Conservation (phyloP, 2,329 filamentous ascomycete genomes). For the Aspergillus piperis region DNA sequence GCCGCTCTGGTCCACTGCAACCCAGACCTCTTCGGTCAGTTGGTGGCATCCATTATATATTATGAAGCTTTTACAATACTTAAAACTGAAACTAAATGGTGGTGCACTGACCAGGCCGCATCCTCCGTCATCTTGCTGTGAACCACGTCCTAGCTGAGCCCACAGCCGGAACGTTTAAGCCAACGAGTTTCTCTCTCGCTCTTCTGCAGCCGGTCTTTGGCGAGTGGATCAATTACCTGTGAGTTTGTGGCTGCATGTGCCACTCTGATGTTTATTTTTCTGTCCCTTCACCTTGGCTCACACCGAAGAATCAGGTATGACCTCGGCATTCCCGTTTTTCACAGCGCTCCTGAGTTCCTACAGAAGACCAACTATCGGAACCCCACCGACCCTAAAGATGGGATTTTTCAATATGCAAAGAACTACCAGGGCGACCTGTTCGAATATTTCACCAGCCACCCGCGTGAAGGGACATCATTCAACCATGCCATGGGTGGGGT, state of each 20-base stretch:
- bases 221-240: conserved; percentile 4
- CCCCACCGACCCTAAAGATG: conserved; percentile 1
- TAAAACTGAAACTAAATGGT: neutral
- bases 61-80: too few relatives aligned
- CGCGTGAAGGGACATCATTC: neutral
- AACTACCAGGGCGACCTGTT: neutral
- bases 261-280: too few relatives aligned
- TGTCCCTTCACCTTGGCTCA: too few relatives aligned
- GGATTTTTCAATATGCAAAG: conserved; percentile 8
- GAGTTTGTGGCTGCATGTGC: too few relatives aligned
- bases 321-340: too few relatives aligned
- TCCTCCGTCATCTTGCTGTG: conserved; percentile 4
- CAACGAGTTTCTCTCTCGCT: neutral
- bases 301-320: too few relatives aligned
- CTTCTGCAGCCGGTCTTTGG: conserved; percentile 5
- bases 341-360: neutral
- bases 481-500: conserved; percentile 8
- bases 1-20: conserved; percentile 1
- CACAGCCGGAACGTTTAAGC: neutral
- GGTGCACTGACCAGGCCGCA: neutral
- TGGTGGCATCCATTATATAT: too few relatives aligned
- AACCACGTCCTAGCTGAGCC: neutral
- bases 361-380: neutral
- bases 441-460: conserved; percentile 1
- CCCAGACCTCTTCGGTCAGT: neutral